A percentile compares a stretch with the other conserved stretches of the same genome.
These are phyloP conservation scores for Oryza punctata DNA, from an alignment of 176 grass and related monocot species.

Conservation along the genomic window DNA sequence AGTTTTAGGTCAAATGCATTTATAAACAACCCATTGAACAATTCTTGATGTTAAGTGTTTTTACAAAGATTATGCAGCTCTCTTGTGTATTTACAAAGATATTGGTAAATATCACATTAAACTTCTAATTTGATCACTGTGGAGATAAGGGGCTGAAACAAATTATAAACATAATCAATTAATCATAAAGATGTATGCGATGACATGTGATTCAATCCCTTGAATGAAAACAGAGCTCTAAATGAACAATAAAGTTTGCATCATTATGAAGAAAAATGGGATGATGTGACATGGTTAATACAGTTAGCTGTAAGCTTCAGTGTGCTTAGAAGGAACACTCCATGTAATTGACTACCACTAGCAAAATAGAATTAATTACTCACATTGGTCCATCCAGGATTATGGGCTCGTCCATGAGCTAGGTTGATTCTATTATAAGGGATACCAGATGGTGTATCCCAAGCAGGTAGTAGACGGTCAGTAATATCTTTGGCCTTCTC, in stretches of 20 bases:
- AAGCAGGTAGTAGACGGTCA: conserved; percentile 93
- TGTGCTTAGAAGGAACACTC: conserved; percentile 18
- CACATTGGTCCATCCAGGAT: conserved; percentile 97
- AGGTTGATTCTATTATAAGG: conserved; percentile 96
- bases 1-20: conserved; percentile 11
- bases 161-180: background rate
- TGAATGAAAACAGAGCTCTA: conserved; percentile 13
- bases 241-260: background rate
- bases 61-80: background rate
- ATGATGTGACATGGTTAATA: conserved; percentile 19
- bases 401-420: conserved; percentile 86
- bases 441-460: conserved; percentile 95
- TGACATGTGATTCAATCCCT: conserved; percentile 12
- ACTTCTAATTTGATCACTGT: background rate
- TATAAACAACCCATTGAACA: background rate
- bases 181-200: background rate
- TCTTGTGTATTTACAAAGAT: background rate
- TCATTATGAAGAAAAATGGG: background rate
- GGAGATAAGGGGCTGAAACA: background rate
- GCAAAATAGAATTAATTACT: conserved; percentile 43
- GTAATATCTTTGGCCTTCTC: conserved; percentile 96
- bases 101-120: conserved; percentile 12
- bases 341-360: background rate
- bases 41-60: background rate
- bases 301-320: conserved; percentile 15